Evolutionary conservation across 2,329 filamentous ascomycete species (phyloP).

Genomic region (Botrytis sinoallii): DNA sequence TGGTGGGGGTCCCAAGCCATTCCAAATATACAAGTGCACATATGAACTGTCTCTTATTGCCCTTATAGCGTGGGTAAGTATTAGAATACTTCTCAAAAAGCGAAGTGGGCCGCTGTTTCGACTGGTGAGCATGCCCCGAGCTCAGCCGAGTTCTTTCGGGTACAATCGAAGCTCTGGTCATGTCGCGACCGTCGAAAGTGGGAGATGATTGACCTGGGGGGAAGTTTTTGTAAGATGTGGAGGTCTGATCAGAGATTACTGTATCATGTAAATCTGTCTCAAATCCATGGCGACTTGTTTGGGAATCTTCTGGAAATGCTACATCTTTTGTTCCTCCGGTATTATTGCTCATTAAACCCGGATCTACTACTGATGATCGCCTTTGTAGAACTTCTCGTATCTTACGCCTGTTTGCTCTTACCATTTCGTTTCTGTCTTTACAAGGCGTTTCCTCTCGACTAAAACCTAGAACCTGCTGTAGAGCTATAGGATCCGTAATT

Average conservation of each 20-base stretch:
- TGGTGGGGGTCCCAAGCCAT: constrained; percentile 38
- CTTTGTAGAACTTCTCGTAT: neutral
- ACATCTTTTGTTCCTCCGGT: neutral
- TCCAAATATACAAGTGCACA: constrained; percentile 46
- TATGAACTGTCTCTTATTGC: constrained; percentile 44
- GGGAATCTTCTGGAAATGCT: neutral
- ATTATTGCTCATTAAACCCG: neutral
- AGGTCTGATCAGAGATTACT: neutral
- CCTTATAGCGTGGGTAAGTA: constrained; percentile 46
- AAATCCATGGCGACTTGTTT: neutral
- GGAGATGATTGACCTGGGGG: neutral
- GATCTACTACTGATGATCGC: neutral
- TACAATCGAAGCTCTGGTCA: neutral
- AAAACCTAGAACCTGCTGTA: neutral
- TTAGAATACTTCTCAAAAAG: constrained; percentile 41
- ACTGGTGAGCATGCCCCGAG: neutral
- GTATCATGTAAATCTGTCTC: neutral
- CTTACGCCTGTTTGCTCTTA: constrained; percentile 9
- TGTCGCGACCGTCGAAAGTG: neutral
- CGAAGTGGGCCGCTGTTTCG: neutral
- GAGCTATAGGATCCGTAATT: neutral
- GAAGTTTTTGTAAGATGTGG: neutral
- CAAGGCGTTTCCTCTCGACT: constrained; percentile 14
- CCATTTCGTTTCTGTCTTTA: constrained; percentile 16
- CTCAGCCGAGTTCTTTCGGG: neutral